Percentiles rank a stretch among this genome's conserved stretches.
Conservation (phyloP, 108 stramenopile genomes). For the Skeletonema costatum region DNA sequence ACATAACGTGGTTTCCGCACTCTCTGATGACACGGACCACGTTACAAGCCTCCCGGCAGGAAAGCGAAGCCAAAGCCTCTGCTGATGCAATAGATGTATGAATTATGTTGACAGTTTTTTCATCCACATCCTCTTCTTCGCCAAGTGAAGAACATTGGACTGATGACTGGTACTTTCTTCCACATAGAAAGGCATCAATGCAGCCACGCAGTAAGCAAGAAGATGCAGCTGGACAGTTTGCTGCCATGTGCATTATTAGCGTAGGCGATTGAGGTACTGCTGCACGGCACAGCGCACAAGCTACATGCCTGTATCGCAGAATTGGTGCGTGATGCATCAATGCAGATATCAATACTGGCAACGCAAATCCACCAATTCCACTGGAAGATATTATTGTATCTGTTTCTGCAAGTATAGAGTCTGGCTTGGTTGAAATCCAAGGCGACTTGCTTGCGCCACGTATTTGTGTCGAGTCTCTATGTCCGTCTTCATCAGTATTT, state of each 20-base stretch:
- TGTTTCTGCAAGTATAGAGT: slow-evolving; percentile 35
- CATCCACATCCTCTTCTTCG: slow-evolving; percentile 16
- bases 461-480: neutral
- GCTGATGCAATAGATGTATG: slow-evolving; percentile 39
- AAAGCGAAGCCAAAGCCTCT: slow-evolving; percentile 53
- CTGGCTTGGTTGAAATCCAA: slow-evolving; percentile 28
- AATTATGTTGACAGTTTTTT: slow-evolving; percentile 24
- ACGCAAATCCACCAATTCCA: slow-evolving; percentile 21
- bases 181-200: slow-evolving; percentile 58
- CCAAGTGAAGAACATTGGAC: neutral
- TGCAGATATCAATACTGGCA: slow-evolving; percentile 49
- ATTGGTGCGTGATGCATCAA: slow-evolving; percentile 72
- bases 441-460: neutral
- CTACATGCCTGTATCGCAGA: slow-evolving; percentile 66
- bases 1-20: slow-evolving; percentile 40
- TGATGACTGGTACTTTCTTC: slow-evolving; percentile 1
- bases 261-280: slow-evolving; percentile 55
- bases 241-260: slow-evolving; percentile 63
- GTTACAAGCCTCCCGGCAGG: slow-evolving; percentile 50
- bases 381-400: slow-evolving; percentile 16
- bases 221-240: slow-evolving; percentile 66
- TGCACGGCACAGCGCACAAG: slow-evolving; percentile 74
- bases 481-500: slow-evolving; percentile 9
- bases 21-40: slow-evolving; percentile 50
- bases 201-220: slow-evolving; percentile 68